Evolutionary conservation across 495 filamentous ascomycete genomes (phyloP).

Genomic region (Penicillium robsamsonii): DNA sequence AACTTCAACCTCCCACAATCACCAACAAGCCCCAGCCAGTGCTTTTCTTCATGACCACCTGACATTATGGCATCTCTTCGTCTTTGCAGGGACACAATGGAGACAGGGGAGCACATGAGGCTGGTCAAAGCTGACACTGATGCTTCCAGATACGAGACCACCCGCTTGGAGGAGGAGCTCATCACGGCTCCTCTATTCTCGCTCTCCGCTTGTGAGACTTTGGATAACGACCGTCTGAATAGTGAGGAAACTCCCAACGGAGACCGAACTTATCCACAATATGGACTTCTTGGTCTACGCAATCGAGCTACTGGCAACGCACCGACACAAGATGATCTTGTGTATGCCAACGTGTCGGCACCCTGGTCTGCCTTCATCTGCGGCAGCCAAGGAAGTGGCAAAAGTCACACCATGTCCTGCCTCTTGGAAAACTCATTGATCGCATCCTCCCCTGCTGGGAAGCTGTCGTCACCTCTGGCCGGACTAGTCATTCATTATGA

Average conservation of each 20-base stretch:
- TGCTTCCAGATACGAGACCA: not conserved
- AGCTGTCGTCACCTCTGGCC: constrained; percentile 51
- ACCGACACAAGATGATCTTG: not conserved
- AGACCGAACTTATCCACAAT: not conserved
- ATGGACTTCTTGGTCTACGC: not conserved
- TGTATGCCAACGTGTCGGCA: constrained; percentile 12
- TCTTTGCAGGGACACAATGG: not conserved
- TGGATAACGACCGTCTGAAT: not conserved
- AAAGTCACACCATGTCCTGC: constrained; percentile 67
- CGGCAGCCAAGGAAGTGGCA: constrained; percentile 71
- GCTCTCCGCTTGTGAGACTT: not conserved
- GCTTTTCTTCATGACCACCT: not conserved
- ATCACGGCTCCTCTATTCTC: constrained; percentile 1
- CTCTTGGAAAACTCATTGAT: constrained; percentile 54
- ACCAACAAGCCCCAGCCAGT: not conserved
- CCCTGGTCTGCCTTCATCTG: constrained; percentile 65
- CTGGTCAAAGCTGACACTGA: not conserved
- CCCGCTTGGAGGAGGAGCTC: not conserved
- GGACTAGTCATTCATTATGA: constrained; percentile 69
- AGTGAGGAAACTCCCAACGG: not conserved
- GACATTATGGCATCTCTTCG: not conserved
- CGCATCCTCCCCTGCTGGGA: constrained; percentile 39
- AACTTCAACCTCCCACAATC: not conserved
- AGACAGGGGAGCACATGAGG: not conserved
- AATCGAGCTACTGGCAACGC: not conserved